phyloP scores from a whole-genome alignment of 345 rosid species.

The Dipteronia dyeriana region DNA sequence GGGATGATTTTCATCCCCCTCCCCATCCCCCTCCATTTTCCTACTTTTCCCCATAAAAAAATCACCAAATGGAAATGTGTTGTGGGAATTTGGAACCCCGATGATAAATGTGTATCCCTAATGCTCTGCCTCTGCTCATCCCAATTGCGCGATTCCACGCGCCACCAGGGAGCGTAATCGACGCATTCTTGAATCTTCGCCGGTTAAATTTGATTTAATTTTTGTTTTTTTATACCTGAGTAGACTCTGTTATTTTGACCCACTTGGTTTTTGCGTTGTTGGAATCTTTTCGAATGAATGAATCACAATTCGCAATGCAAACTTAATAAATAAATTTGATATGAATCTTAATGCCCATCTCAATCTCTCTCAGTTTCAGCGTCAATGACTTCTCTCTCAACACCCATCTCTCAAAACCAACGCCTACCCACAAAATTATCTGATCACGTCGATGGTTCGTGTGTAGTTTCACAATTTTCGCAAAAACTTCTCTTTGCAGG shows the following conservation, averaged over 20 bases:
- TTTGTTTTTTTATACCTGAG: neutral
- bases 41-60: no score
- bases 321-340: neutral
- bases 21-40: no score
- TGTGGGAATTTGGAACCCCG: no score
- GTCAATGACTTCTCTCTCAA: conserved; percentile 42
- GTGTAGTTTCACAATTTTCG: neutral
- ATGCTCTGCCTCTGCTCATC: no score
- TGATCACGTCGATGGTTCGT: conserved; percentile 4
- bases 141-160: neutral
- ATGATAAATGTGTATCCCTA: no score
- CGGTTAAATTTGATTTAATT: conserved; percentile 4
- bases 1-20: no score
- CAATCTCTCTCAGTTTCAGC: neutral
- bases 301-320: no score
- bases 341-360: no score
- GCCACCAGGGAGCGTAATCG: conserved; percentile 9
- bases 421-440: conserved; percentile 18
- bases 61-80: no score
- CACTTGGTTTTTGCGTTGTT: neutral
- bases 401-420: conserved; percentile 23
- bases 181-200: neutral
- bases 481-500: conserved; percentile 22
- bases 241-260: neutral
- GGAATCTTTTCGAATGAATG: neutral